Base-by-base conservation (phyloP, 331 rosid genomes). In the Acacia concinna region DNA sequence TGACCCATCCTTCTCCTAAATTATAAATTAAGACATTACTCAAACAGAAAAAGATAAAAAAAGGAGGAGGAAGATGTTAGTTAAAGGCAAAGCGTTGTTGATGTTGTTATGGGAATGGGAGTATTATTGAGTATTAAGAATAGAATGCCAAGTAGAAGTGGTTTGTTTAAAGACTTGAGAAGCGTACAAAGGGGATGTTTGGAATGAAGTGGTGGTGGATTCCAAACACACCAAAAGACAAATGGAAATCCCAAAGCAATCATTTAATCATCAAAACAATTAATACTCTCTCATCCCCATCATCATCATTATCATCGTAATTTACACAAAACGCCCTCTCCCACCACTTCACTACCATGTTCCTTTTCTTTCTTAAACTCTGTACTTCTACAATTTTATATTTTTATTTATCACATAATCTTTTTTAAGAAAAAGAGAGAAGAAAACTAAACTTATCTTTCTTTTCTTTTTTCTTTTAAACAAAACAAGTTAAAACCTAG, bases 401-500 rank as follows among this genome's bases (percentile, higher is more conserved):
- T 10, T 7, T 7, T 27, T n/a, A 51, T 11, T 41, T 41, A 0
- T 20, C 12, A 31, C 28, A 68, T 28, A 13, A 27, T 12, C 1
- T 25, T 54, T 37, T 69, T 38, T 13, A 25, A 20, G 3, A 40
- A 18, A 32, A 23, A 57, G 41, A 78, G 72, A 25, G 14, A 0
- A 1, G 25, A 28, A 15, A 66, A 35, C 2, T 18, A 21, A 35
- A 11, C 14, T 14, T 46, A n/a, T 46, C 10, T 7, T 51, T 6
- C 20, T 20, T 47, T 14, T 15, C 0, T n/a, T 21, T 9, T 56
- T 1, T 56, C 10, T 52, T n/a, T n/a, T 0, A 11, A 32, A 6
- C 2, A 71, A 18, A 38, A 25, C 17, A 56, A 75, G 54, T 78
- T 88, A 96, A 84, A 96, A 96, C 80, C 99, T 88, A 64, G 99